These are phyloP conservation scores for Xylariaceae sp. DNA, from an alignment of 2,329 filamentous ascomycete genomes.

Conservation along the genomic window DNA sequence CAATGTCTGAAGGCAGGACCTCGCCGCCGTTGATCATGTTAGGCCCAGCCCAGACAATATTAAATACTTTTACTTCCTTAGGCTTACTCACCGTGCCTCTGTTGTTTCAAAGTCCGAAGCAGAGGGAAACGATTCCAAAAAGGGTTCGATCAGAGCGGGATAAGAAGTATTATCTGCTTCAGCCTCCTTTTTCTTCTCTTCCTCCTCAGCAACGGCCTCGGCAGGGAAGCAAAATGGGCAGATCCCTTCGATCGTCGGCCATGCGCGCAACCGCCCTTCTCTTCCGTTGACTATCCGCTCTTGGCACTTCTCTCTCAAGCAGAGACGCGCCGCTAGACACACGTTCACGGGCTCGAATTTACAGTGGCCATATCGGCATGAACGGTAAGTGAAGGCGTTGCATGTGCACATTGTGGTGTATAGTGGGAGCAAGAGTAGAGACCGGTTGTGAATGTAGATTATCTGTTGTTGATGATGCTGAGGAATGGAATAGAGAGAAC, in stretches of 20 bases:
- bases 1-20: too few relatives aligned
- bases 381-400: conserved; percentile 20
- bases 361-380: conserved; percentile 12
- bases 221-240: conserved; percentile 30
- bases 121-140: neutral
- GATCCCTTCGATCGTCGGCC: conserved; percentile 20
- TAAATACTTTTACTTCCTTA: neutral
- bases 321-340: conserved; percentile 39
- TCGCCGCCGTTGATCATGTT: too few relatives aligned
- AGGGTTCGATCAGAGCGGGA: neutral
- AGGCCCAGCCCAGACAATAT: too few relatives aligned
- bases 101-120: neutral
- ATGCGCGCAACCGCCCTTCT: conserved; percentile 4
- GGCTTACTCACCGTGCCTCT: neutral
- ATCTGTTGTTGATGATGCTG: too few relatives aligned
- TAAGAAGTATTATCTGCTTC: neutral
- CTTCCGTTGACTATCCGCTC: conserved; percentile 27
- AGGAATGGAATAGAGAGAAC: too few relatives aligned
- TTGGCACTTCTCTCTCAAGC: conserved; percentile 28
- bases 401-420: conserved; percentile 36
- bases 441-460: too few relatives aligned
- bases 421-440: too few relatives aligned
- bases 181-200: conserved; percentile 16
- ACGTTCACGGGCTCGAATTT: conserved; percentile 28
- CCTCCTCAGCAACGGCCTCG: conserved; percentile 17